Evolutionary conservation across 78 protist species (phyloP), one percentile per base, ranked within the genome.

Genomic region (Monocercomonoides exilis): DNA sequence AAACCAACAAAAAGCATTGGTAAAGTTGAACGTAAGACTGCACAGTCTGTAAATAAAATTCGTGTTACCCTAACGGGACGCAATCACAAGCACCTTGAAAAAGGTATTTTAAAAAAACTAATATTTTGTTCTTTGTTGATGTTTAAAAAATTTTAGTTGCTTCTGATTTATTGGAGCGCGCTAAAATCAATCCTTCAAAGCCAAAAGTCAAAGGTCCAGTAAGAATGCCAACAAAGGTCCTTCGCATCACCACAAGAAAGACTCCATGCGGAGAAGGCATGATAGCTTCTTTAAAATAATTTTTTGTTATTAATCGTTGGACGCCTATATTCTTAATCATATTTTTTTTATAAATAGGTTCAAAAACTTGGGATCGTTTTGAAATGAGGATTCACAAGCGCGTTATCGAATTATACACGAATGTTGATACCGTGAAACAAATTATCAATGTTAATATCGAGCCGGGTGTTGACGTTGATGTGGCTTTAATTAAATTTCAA

Each of bases 301-400:
- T 11, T 43, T 21, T 21, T 43, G 45, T 33, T 11, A 11, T 80
- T 21, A 80, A 11, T 43, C 36, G 45, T 43, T n/a, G n/a, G n/a
- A n/a, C n/a, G n/a, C n/a, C n/a, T n/a, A n/a, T n/a, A n/a, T n/a
- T n/a, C n/a, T n/a, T n/a, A n/a, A n/a, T n/a, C n/a, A n/a, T n/a
- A n/a, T n/a, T 89, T 3, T 88, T 86, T 5, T 88, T 21, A 21
- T 33, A 80, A 32, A 80, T 43, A 89, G 85, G 87, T 42, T 93
- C 99, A 93, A 98, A 96, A 92, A 98, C 99, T 80, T 99, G 98
- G 98, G 99, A 99, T 93, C 89, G 95, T 41, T 99, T 87, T 90
- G 97, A 98, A 92, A 97, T 99, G 99, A 92, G 99, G 87, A 93
- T 99, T 93, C 98, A 97, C 98, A 99, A 99, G 98, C 97, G 99